phyloP scores from a whole-genome alignment of 2,329 filamentous ascomycete genomes.

The Fusarium heterosporum region DNA sequence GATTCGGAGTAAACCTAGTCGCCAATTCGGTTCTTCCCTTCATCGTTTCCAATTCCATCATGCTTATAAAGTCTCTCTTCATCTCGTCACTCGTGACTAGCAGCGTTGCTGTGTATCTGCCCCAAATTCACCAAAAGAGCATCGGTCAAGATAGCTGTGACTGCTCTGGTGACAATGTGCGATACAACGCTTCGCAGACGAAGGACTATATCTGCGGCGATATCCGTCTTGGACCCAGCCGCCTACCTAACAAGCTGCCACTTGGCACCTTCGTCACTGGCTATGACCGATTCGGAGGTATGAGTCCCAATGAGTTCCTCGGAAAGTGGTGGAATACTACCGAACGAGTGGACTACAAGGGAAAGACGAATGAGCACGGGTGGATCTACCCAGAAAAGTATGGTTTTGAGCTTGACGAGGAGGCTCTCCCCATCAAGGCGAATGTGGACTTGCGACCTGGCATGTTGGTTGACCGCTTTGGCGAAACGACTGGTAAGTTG shows the following conservation, averaged over 20 bases:
- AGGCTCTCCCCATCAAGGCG: conserved; percentile 53
- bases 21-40: accelerated
- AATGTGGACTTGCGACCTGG: conserved; percentile 55
- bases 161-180: conserved; percentile 9
- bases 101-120: conserved; percentile 2
- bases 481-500: conserved; percentile 37
- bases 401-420: conserved; percentile 55
- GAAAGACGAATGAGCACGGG: not conserved
- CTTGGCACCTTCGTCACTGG: conserved; percentile 19
- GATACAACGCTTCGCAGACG: not conserved
- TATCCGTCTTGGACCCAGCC: conserved; percentile 15
- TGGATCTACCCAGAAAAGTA: conserved; percentile 26
- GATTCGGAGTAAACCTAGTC: accelerated
- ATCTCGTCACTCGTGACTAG: conserved; percentile 6
- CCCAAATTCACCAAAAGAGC: not conserved
- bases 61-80: conserved; percentile 16
- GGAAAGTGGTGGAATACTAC: conserved; percentile 25
- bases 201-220: conserved; percentile 23
- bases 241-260: conserved; percentile 21
- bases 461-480: conserved; percentile 61
- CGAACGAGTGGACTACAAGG: not conserved
- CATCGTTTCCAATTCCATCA: not conserved
- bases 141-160: not conserved
- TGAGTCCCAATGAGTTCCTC: conserved; percentile 26
- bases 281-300: conserved; percentile 31